Conservation (phyloP, 2,329 filamentous ascomycete species). For the Cladophialophora chaetospira region DNA sequence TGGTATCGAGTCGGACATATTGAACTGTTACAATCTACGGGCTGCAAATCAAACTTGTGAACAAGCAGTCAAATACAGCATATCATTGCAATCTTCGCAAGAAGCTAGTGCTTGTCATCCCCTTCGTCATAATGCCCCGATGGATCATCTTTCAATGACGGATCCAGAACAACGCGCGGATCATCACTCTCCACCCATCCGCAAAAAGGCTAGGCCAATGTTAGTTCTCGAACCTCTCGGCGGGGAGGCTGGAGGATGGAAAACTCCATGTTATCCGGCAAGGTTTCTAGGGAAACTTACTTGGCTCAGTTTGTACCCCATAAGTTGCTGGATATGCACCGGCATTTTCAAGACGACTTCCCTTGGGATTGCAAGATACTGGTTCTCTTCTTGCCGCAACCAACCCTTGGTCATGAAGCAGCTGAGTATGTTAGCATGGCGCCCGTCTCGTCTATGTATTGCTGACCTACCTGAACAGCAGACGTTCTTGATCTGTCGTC, state of each 20-base stretch:
- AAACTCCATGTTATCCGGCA: no score
- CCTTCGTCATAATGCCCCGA: constrained; percentile 21
- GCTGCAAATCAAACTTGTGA: no score
- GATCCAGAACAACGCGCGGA: constrained; percentile 24
- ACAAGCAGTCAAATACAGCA: no score
- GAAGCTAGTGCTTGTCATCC: constrained; percentile 1
- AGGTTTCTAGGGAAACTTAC: no score
- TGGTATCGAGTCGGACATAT: no score
- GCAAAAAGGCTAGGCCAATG: constrained; percentile 26
- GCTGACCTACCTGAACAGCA: constrained; percentile 28
- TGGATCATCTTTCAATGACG: constrained; percentile 22
- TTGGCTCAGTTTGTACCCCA: constrained; percentile 35
- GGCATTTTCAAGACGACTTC: constrained; percentile 30
- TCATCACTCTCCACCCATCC: constrained; percentile 30
- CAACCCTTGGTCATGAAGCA: constrained; percentile 33
- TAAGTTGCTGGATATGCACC: constrained; percentile 29
- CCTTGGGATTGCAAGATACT: constrained; percentile 33
- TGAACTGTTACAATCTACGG: no score
- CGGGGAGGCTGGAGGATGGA: no score
- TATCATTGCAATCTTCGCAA: no score
- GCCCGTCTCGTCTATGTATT: not conserved
- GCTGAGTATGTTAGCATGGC: not conserved
- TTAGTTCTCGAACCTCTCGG: no score
- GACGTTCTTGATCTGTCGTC: constrained; percentile 32
- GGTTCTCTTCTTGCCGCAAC: constrained; percentile 32